phyloP scores from a whole-genome alignment of 805 yeast genomes.

The Komagataella populi region DNA sequence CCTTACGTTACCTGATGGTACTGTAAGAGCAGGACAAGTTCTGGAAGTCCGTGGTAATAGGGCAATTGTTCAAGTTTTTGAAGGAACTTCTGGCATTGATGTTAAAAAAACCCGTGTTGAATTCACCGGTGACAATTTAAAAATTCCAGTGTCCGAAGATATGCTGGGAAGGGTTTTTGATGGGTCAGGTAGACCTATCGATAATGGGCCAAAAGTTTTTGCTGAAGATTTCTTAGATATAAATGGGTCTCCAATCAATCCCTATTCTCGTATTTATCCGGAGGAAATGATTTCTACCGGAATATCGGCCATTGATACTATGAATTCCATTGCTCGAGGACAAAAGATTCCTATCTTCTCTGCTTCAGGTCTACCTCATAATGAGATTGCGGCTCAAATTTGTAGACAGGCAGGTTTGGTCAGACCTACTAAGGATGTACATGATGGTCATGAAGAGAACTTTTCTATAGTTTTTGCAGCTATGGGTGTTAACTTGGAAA shows the following conservation, averaged over 20 bases:
- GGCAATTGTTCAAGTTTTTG: conserved; percentile 97
- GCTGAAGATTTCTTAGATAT: conserved; percentile 98
- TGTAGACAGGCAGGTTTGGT: conserved; percentile 99
- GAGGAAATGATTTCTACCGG: conserved; percentile 99
- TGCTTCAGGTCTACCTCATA: conserved; percentile 98
- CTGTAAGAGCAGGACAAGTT: conserved; percentile 93
- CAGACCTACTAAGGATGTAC: conserved; percentile 98
- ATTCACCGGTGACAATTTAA: conserved; percentile 90
- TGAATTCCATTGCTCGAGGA: conserved; percentile 99
- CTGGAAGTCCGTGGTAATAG: conserved; percentile 94
- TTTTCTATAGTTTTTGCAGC: conserved; percentile 99
- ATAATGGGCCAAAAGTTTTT: conserved; percentile 94
- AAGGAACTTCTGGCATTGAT: conserved; percentile 98
- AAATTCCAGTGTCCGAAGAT: conserved; percentile 92
- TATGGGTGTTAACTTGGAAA: conserved; percentile 99
- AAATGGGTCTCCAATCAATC: conserved; percentile 98
- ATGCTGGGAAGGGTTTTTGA: conserved; percentile 96
- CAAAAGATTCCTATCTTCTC: conserved; percentile 98
- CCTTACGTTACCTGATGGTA: conserved; percentile 92
- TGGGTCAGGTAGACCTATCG: conserved; percentile 98
- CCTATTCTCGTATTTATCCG: conserved; percentile 95
- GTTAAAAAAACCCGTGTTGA: conserved; percentile 96
- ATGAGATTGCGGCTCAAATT: conserved; percentile 98
- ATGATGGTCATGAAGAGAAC: conserved; percentile 99
- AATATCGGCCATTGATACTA: conserved; percentile 95